These are phyloP conservation scores for Eucalyptus pauciflora DNA, from an alignment of 345 rosid species.

Conservation along the genomic window DNA sequence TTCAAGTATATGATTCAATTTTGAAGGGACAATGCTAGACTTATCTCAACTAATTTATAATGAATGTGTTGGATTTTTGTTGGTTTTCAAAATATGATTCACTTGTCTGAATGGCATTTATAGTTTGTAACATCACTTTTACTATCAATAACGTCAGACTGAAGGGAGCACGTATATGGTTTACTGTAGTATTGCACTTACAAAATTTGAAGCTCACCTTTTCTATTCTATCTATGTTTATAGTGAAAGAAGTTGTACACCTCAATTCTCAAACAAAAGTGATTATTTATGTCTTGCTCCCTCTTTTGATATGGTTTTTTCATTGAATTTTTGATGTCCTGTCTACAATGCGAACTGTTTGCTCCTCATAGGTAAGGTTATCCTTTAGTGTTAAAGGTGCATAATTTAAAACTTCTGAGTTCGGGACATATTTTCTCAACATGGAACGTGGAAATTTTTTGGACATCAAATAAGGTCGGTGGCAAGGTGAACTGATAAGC, in stretches of 20 bases:
- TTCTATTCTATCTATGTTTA: background rate
- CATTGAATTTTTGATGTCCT: background rate
- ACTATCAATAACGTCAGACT: background rate
- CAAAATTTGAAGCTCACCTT: background rate
- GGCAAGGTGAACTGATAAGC: too few species aligned
- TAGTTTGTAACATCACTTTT: background rate
- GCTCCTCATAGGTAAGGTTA: too few species aligned
- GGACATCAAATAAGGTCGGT: too few species aligned
- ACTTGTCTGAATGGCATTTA: background rate
- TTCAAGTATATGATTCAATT: background rate
- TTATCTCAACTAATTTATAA: background rate
- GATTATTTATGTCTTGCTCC: too few species aligned
- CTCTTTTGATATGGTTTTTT: background rate
- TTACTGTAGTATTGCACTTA: background rate
- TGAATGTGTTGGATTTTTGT: background rate
- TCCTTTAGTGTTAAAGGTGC: too few species aligned
- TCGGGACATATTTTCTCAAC: too few species aligned
- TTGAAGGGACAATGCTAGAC: background rate
- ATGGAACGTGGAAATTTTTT: background rate
- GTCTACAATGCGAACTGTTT: too few species aligned
- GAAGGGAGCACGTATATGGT: background rate
- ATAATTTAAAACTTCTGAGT: too few species aligned
- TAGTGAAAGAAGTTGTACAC: background rate
- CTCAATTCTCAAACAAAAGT: too few species aligned
- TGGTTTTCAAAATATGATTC: background rate